Conservation (phyloP, 2,329 filamentous ascomycete species). For the Botrytis tulipae region DNA sequence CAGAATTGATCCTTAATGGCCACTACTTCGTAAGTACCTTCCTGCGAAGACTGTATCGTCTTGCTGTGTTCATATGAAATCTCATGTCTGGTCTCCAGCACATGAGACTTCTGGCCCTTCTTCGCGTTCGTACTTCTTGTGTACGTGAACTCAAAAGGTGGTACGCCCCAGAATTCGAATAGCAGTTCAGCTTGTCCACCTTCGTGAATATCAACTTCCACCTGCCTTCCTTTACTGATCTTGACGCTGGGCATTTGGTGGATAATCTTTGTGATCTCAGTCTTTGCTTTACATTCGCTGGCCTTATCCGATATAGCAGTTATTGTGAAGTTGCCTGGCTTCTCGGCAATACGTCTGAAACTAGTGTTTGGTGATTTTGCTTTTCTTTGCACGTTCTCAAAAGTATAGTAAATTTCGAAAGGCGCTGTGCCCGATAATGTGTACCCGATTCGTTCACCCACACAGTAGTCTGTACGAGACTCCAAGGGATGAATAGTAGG, state of each 20-base stretch:
- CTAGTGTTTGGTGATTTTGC: slow-evolving; percentile 76
- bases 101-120: slow-evolving; percentile 72
- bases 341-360: slow-evolving; percentile 91
- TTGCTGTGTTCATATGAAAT: slow-evolving; percentile 78
- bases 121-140: slow-evolving; percentile 82
- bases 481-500: slow-evolving; percentile 88
- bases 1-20: slow-evolving; percentile 93
- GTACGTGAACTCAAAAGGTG: slow-evolving; percentile 97
- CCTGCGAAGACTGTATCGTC: slow-evolving; percentile 80
- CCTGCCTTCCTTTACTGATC: slow-evolving; percentile 79
- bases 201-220: slow-evolving; percentile 91
- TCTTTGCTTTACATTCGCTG: slow-evolving; percentile 79
- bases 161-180: slow-evolving; percentile 93
- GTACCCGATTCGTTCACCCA: slow-evolving; percentile 91
- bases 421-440: slow-evolving; percentile 86
- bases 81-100: slow-evolving; percentile 90
- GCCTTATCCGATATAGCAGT: slow-evolving; percentile 84
- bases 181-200: slow-evolving; percentile 89
- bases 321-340: slow-evolving; percentile 83
- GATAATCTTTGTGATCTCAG: slow-evolving; percentile 77
- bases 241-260: slow-evolving; percentile 90
- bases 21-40: slow-evolving; percentile 96
- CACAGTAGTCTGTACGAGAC: slow-evolving; percentile 83
- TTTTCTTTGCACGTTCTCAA: slow-evolving; percentile 74
- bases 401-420: slow-evolving; percentile 90